Conservation (phyloP, 495 filamentous ascomycete species). For the Bacidia gigantensis region DNA sequence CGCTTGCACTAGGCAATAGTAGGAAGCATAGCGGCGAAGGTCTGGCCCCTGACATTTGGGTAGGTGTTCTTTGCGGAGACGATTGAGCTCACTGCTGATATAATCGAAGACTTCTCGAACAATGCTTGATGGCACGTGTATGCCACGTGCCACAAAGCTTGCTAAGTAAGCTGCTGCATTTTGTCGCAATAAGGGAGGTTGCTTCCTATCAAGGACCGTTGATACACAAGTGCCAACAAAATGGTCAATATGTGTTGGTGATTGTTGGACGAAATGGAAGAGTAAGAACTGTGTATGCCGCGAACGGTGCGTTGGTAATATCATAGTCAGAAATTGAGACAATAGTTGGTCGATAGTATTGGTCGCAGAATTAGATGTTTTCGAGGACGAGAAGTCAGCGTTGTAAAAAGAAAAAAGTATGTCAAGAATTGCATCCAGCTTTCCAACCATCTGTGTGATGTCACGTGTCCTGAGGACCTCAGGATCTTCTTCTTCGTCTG, state of each 20-base stretch:
- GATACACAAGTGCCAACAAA: slow-evolving; percentile 70
- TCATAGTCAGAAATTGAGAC: slow-evolving; percentile 66
- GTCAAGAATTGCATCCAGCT: slow-evolving; percentile 87
- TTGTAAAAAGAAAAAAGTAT: slow-evolving; percentile 72
- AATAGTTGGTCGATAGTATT: slow-evolving; percentile 53
- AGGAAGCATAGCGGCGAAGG: slow-evolving; percentile 64
- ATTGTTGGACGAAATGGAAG: slow-evolving; percentile 81
- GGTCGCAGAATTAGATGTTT: slow-evolving; percentile 32
- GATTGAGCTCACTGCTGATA: slow-evolving; percentile 57
- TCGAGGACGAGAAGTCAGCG: slow-evolving; percentile 43
- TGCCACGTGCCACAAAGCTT: slow-evolving; percentile 80
- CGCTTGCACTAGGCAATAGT: slow-evolving; percentile 83
- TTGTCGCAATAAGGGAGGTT: slow-evolving; percentile 57
- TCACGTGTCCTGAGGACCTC: slow-evolving; percentile 39
- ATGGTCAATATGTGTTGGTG: slow-evolving; percentile 56
- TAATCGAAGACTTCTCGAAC: slow-evolving; percentile 67
- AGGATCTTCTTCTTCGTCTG: slow-evolving; percentile 40
- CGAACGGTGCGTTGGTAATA: slow-evolving; percentile 76
- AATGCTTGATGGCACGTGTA: slow-evolving; percentile 57
- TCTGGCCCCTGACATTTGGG: slow-evolving; percentile 65
- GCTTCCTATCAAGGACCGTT: slow-evolving; percentile 46
- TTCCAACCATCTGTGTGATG: slow-evolving; percentile 68
- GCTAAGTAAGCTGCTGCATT: slow-evolving; percentile 84
- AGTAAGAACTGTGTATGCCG: slow-evolving; percentile 82
- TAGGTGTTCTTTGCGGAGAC: slow-evolving; percentile 50